Evolutionary conservation across 192 early-diverging fungal genomes (phyloP), one percentile per base, ranked within the genome.

Genomic region (Obelidium mucronatum): DNA sequence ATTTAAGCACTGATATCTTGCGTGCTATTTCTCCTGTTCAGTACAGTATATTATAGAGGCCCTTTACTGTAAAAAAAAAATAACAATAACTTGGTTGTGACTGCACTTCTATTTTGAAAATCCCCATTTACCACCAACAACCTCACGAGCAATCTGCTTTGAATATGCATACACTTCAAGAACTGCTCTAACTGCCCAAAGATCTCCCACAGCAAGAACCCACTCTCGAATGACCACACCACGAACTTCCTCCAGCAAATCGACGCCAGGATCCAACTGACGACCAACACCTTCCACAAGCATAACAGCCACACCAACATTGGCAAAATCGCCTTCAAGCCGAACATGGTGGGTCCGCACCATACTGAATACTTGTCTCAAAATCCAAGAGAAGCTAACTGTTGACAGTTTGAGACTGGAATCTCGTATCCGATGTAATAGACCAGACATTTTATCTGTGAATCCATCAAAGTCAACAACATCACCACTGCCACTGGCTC

Each of bases 221-320:
- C 73, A 64, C 37, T 67, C 73, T 22, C 48, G 11, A 3, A 40
- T 40, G 4, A 77, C 55, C 3, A 73, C 71, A 11, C 40, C 44
- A 1, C 75, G 19, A 19, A 71, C 77, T 34, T 67, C 56, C 56
- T 94, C 91, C 76, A 99, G 85, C 33, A 99, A 85, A 81, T 99
- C 97, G 28, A 97, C 86, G 8, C 95, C 90, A 0, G 95, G 95
- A 80, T 99, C 93, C 61, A 99, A 79, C 53, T 92, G 89, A 30
- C 95, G 79, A 3, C 97, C 97, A 79, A 99, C 94, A 0, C 97
- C 97, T 80, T 99, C 97, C 1, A 99, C 79, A 65, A 99, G 86
- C 83, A 98, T 88, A 67, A 97, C 94, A 6, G 93, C 90, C 40
- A 99, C 90, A 8, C 95, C 90, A 22, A 97, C 91, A 82, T 97